phyloP scores from a whole-genome alignment of 768 basidiomycete genomes.

The Tubosaeta sp. region DNA sequence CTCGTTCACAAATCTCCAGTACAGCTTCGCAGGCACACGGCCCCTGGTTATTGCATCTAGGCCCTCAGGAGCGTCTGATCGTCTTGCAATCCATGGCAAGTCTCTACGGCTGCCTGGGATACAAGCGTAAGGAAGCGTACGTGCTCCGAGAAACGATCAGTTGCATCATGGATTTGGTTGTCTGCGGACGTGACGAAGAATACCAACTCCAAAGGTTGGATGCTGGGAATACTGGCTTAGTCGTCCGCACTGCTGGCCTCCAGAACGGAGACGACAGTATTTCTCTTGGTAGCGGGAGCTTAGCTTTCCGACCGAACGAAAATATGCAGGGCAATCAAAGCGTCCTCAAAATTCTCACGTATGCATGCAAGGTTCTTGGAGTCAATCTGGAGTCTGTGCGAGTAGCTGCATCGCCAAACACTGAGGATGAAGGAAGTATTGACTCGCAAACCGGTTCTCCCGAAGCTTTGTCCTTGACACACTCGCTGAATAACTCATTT shows the following conservation, averaged over 20 bases:
- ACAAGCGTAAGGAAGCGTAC: conserved; percentile 84
- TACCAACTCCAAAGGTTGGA: conserved; percentile 41
- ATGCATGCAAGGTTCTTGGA: conserved; percentile 77
- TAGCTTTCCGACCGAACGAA: conserved; percentile 73
- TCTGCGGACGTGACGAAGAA: conserved; percentile 79
- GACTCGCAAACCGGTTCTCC: conserved; percentile 6
- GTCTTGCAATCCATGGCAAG: conserved; percentile 68
- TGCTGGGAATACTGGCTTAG: conserved; percentile 38
- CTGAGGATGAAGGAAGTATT: conserved; percentile 20
- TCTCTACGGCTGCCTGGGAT: conserved; percentile 77
- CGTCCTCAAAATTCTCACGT: conserved; percentile 66
- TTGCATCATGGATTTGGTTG: conserved; percentile 77
- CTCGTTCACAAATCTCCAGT: conserved; percentile 61
- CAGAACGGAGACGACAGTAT: conserved; percentile 24
- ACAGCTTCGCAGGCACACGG: conserved; percentile 74
- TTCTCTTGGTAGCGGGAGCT: conserved; percentile 40
- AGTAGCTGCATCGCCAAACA: conserved; percentile 34
- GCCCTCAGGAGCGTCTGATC: conserved; percentile 67
- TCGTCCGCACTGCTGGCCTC: conserved; percentile 43
- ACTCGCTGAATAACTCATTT: conserved; percentile 46
- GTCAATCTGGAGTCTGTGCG: conserved; percentile 73
- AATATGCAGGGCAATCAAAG: conserved; percentile 77
- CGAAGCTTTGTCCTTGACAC: conserved; percentile 41
- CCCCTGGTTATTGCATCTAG: conserved; percentile 82
- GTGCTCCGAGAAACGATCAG: conserved; percentile 82